Conservation (phyloP, 176 grass and related monocot genomes). For the Pontederia paniculata region DNA sequence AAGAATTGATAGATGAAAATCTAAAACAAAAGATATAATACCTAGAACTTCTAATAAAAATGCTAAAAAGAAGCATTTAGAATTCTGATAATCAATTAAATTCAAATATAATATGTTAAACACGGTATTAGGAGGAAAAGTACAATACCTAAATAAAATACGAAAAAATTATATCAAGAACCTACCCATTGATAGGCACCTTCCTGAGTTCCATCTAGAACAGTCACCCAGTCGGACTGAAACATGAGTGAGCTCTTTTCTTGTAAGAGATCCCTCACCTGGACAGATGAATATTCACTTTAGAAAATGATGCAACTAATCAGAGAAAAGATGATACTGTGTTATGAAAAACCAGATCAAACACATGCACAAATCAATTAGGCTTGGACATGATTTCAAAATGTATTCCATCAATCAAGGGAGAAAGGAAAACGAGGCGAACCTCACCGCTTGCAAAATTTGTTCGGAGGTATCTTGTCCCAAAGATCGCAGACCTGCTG, state of each 20-base stretch:
- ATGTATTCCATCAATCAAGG: conserved; percentile 7
- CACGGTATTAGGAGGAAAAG: not conserved
- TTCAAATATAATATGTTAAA: too few species aligned
- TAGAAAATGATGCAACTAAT: not conserved
- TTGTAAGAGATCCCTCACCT: conserved; percentile 85
- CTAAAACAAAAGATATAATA: too few species aligned
- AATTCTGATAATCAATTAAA: too few species aligned
- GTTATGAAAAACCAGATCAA: too few species aligned
- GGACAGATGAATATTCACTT: conserved; percentile 17
- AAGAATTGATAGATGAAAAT: too few species aligned
- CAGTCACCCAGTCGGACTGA: conserved; percentile 77
- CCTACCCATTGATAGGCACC: conserved; percentile 93
- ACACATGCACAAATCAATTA: too few species aligned
- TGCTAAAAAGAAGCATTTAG: too few species aligned
- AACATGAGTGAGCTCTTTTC: conserved; percentile 83
- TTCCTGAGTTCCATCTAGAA: conserved; percentile 95
- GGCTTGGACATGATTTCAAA: not conserved
- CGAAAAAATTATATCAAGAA: not conserved
- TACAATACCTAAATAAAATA: not conserved
- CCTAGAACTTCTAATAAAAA: too few species aligned
- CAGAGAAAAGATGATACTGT: too few species aligned
- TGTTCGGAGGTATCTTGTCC: conserved; percentile 72
- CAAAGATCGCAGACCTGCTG: conserved; percentile 89
- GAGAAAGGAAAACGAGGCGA: conserved; percentile 8
- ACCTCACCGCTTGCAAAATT: conserved; percentile 88